Conservation (phyloP, 352 stramenopile species). For the Globisporangium nunn region DNA sequence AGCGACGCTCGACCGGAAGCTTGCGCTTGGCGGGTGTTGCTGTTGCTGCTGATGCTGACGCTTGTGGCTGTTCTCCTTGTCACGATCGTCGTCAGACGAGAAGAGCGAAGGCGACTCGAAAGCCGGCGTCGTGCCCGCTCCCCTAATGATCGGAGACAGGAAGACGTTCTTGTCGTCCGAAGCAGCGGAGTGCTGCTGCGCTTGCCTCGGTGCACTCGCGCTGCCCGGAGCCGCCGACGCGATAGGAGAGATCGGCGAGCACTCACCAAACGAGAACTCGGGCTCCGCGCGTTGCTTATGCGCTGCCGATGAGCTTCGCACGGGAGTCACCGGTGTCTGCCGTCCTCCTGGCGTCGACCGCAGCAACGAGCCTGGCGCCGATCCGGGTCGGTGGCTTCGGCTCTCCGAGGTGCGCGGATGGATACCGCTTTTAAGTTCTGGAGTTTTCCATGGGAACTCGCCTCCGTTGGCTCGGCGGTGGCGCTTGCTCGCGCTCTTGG, state of each 20-base stretch:
- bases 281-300: neutral
- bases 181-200: neutral
- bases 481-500: slow-evolving; percentile 12
- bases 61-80: slow-evolving; percentile 22
- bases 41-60: slow-evolving; percentile 1
- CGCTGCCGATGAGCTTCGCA: neutral
- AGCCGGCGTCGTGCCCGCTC: slow-evolving; percentile 7
- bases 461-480: neutral
- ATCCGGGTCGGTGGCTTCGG: neutral
- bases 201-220: neutral
- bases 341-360: neutral
- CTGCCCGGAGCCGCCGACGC: neutral
- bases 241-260: slow-evolving; percentile 41
- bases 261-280: slow-evolving; percentile 25
- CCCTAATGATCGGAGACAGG: neutral
- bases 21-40: neutral
- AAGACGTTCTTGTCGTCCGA: neutral
- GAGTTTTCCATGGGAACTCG: slow-evolving; percentile 9
- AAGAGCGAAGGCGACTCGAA: slow-evolving; percentile 16
- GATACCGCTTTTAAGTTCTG: slow-evolving; percentile 6
- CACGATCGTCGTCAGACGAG: slow-evolving; percentile 12
- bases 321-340: too few species aligned
- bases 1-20: neutral
- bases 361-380: slow-evolving; percentile 4
- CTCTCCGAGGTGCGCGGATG: slow-evolving; percentile 3